These are phyloP conservation scores for Quercus bicolor DNA, from an alignment of 306 rosid species.

Conservation along the genomic window DNA sequence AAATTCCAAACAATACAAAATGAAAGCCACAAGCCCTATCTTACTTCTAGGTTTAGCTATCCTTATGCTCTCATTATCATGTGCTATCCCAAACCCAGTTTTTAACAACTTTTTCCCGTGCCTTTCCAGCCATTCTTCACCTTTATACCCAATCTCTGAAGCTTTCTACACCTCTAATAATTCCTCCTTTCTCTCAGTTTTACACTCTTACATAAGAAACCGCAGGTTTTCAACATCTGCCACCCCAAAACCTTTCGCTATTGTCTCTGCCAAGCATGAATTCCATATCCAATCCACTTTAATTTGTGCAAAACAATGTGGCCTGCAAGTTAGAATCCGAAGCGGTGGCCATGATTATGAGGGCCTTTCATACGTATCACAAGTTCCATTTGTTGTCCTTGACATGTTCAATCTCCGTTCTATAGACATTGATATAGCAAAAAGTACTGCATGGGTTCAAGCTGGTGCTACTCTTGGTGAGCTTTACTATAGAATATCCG, in stretches of 20 bases:
- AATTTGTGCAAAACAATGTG: conserved; percentile 50
- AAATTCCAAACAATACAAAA: conserved; percentile 9
- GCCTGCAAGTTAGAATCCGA: conserved; percentile 51
- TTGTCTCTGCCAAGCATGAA: conserved; percentile 55
- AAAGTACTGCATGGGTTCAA: conserved; percentile 41
- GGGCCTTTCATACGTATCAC: conserved; percentile 65
- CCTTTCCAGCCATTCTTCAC: conserved; percentile 35
- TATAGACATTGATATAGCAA: conserved; percentile 33
- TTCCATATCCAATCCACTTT: conserved; percentile 63
- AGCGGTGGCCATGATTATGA: conserved; percentile 90
- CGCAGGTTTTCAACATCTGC: conserved; percentile 44
- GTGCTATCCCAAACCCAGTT: conserved; percentile 28
- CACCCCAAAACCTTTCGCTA: conserved; percentile 58
- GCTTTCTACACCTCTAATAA: conserved; percentile 27
- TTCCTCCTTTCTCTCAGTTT: conserved; percentile 34
- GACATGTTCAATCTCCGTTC: conserved; percentile 59
- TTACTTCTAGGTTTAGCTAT: conserved; percentile 12
- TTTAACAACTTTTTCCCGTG: conserved; percentile 45
- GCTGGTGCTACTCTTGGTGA: conserved; percentile 59
- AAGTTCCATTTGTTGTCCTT: conserved; percentile 45
- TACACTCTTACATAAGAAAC: conserved; percentile 49
- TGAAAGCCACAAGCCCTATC: conserved; percentile 24
- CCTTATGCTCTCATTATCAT: conserved; percentile 34
- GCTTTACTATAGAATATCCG: conserved; percentile 34
- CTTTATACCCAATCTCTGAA: conserved; percentile 31